Conservation (phyloP, 1,284 basidiomycete genomes). For the Microbotryum intermedium region DNA sequence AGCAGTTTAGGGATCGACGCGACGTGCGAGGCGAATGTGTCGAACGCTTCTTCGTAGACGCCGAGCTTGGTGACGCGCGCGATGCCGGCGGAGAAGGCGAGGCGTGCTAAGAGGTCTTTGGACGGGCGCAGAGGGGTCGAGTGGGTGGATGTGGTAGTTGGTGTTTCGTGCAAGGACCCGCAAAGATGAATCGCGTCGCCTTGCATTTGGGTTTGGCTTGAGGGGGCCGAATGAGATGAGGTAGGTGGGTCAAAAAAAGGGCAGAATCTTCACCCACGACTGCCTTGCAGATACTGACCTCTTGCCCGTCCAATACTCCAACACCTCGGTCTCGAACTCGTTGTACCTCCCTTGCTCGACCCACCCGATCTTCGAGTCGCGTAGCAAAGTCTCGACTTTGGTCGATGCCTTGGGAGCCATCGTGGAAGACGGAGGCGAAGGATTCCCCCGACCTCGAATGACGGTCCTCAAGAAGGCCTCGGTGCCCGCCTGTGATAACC, state of each 20-base stretch:
- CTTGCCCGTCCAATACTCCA: conserved; percentile 28
- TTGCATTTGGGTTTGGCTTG: conserved; percentile 18
- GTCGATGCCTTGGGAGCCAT: neutral
- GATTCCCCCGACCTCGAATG: conserved; percentile 6
- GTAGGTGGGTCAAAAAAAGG: too few relatives aligned
- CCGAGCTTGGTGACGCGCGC: conserved; percentile 33
- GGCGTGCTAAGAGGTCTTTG: conserved; percentile 29
- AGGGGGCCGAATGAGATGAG: neutral
- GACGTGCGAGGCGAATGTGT: conserved; percentile 28
- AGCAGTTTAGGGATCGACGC: conserved; percentile 27
- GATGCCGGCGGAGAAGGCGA: conserved; percentile 31
- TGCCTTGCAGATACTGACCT: conserved; percentile 6
- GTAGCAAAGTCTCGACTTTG: neutral
- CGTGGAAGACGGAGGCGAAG: neutral
- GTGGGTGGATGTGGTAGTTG: neutral
- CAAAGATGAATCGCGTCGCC: conserved; percentile 25
- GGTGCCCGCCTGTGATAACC: conserved; percentile 8
- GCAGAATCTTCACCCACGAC: neutral
- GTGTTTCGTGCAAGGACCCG: neutral
- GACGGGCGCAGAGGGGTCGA: conserved; percentile 9
- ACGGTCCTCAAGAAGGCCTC: conserved; percentile 25
- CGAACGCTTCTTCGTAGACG: conserved; percentile 33
- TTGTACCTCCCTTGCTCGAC: conserved; percentile 30
- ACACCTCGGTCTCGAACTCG: conserved; percentile 30
- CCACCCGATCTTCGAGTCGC: conserved; percentile 6